Percentiles rank a stretch among this genome's conserved stretches.
phyloP scores from a whole-genome alignment of 2,329 filamentous ascomycete genomes.

The Helotiales sp. region DNA sequence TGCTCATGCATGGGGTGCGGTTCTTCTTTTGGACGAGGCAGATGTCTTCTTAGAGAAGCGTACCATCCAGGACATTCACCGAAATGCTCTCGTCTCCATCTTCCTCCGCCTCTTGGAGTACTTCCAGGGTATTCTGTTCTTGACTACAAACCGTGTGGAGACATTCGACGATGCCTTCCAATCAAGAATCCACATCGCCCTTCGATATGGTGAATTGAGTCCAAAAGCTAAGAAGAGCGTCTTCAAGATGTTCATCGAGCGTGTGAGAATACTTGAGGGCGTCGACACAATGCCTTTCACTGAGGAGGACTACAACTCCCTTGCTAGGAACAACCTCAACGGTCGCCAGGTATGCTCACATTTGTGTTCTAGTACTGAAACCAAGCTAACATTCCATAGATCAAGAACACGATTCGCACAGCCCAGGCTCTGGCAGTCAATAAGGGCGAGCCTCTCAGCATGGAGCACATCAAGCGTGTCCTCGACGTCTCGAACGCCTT shows the following conservation, averaged over 20 bases:
- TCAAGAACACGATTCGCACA: constrained; percentile 86
- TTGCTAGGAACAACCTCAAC: constrained; percentile 73
- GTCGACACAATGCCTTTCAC: constrained; percentile 64
- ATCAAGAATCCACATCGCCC: constrained; percentile 82
- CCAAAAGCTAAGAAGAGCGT: constrained; percentile 75
- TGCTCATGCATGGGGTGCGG: constrained; percentile 83
- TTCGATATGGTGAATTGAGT: constrained; percentile 78
- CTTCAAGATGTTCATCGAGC: constrained; percentile 83
- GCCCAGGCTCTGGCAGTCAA: constrained; percentile 83
- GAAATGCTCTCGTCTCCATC: constrained; percentile 84
- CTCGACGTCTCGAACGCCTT: constrained; percentile 86
- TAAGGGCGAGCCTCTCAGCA: constrained; percentile 71
- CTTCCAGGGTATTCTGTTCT: constrained; percentile 87
- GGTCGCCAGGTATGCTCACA: constrained; percentile 63
- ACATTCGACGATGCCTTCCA: constrained; percentile 93
- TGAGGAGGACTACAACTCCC: constrained; percentile 67
- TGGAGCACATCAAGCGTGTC: constrained; percentile 81
- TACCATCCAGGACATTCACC: constrained; percentile 80
- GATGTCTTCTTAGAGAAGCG: constrained; percentile 85
- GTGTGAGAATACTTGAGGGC: constrained; percentile 69
- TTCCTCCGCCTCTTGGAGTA: constrained; percentile 89
- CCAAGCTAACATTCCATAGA: constrained; percentile 54
- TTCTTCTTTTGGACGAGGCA: constrained; percentile 84
- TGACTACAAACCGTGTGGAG: constrained; percentile 87
- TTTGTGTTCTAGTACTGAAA: not conserved